phyloP scores from a whole-genome alignment of 2,329 filamentous ascomycete species.

The Cladosporium sp. region DNA sequence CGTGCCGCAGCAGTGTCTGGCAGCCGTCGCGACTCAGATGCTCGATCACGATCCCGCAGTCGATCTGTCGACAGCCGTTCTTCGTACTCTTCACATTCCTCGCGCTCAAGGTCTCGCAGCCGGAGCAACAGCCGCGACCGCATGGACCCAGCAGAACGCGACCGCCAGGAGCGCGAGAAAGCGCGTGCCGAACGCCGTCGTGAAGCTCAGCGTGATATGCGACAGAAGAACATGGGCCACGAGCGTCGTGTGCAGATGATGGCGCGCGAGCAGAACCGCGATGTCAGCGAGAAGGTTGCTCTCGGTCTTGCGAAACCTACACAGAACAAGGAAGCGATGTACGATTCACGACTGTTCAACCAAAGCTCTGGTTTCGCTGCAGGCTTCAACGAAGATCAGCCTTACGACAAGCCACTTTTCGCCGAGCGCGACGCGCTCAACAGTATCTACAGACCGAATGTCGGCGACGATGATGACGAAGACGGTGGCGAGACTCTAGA shows the following conservation, averaged over 20 bases:
- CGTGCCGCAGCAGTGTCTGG: slow-evolving; percentile 44
- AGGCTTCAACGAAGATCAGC: slow-evolving; percentile 96
- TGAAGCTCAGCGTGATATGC: slow-evolving; percentile 84
- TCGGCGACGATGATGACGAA: slow-evolving; percentile 72
- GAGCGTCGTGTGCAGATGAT: slow-evolving; percentile 90
- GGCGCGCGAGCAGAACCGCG: slow-evolving; percentile 91
- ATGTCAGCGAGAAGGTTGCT: slow-evolving; percentile 96
- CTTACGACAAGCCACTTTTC: slow-evolving; percentile 95
- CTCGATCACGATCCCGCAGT: slow-evolving; percentile 32
- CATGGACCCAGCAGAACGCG: slow-evolving; percentile 60
- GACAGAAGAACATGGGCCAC: slow-evolving; percentile 92
- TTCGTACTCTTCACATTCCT: slow-evolving; percentile 44
- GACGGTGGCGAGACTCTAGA: slow-evolving; percentile 80
- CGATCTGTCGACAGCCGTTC: slow-evolving; percentile 34
- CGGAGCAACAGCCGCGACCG: slow-evolving; percentile 32
- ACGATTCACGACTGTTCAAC: slow-evolving; percentile 93
- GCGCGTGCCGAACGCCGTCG: slow-evolving; percentile 74
- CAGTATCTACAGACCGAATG: slow-evolving; percentile 84
- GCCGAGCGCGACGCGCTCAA: slow-evolving; percentile 92
- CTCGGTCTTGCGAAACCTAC: slow-evolving; percentile 93
- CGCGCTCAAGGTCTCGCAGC: slow-evolving; percentile 26
- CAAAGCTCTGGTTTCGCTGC: slow-evolving; percentile 82
- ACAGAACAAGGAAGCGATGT: slow-evolving; percentile 90
- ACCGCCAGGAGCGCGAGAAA: slow-evolving; percentile 68
- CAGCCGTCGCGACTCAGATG: slow-evolving; percentile 43